Evolutionary conservation across 352 stramenopile genomes (phyloP).

Genomic region (Ophiocytium majus): DNA sequence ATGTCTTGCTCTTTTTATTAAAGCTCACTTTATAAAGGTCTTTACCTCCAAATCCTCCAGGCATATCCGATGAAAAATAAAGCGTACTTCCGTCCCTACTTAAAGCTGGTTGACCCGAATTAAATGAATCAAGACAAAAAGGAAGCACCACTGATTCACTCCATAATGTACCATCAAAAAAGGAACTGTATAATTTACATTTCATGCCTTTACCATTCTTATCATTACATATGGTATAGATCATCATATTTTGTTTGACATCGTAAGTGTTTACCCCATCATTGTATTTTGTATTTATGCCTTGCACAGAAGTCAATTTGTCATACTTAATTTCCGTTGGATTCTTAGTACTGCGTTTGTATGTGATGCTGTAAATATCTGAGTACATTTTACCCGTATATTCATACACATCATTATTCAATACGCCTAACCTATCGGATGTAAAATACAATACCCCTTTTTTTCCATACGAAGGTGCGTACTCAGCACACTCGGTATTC

Average conservation of each 20-base stretch:
- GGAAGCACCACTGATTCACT: constrained; percentile 19
- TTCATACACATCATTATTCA: constrained; percentile 22
- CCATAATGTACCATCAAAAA: constrained; percentile 22
- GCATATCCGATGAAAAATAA: constrained; percentile 22
- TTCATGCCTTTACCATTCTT: constrained; percentile 21
- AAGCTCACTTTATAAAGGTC: constrained; percentile 21
- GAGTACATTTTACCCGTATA: constrained; percentile 21
- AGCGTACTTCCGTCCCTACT: constrained; percentile 18
- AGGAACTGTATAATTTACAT: constrained; percentile 22
- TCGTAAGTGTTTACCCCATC: constrained; percentile 19
- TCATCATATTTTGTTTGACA: constrained; percentile 22
- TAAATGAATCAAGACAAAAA: constrained; percentile 23
- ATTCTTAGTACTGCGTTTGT: constrained; percentile 21
- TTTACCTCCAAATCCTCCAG: constrained; percentile 19
- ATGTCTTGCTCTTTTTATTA: constrained; percentile 22
- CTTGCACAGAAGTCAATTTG: constrained; percentile 20
- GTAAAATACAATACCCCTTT: constrained; percentile 22
- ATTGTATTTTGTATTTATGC: constrained; percentile 23
- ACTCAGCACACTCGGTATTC: constrained; percentile 19
- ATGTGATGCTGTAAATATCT: constrained; percentile 22
- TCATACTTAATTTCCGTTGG: constrained; percentile 21
- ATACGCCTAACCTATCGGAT: constrained; percentile 19
- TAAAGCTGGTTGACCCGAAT: constrained; percentile 19
- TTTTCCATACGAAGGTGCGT: constrained; percentile 19
- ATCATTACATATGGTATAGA: constrained; percentile 22